Base-by-base conservation (phyloP, 208 protist genomes). In the Leishmania braziliensis region DNA sequence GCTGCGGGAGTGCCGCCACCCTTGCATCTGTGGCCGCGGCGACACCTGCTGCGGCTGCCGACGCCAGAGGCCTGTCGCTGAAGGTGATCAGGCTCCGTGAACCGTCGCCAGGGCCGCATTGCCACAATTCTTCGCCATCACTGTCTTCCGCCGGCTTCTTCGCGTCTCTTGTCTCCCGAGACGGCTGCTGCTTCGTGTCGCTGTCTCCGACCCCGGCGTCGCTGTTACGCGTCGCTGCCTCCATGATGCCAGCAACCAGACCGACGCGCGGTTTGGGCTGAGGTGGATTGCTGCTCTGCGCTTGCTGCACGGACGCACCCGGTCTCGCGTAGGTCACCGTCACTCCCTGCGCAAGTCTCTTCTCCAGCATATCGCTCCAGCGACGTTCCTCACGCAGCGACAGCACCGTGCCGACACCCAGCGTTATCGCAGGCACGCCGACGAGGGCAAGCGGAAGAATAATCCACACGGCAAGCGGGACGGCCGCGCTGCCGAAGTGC, bases 331-430 rank as follows among this genome's bases (percentile, higher is more conserved):
- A 83, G 51, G 68, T 78, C 5, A 68, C 75, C 23, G 80, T 82
- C 39, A 91, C 82, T 14, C 68, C 46, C 50, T 82, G 72, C 62
- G 87, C 76, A 33, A 93, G 76, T n/a, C 91, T 86, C 39, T 75
- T 75, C 50, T 88, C 86, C 68, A 93, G 77, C 60, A 89, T 77
- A 51, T 94, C 81, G 43, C 77, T 78, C 80, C 90, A 88, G 62
- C 87, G 70, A 43, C 87, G 86, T 43, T 94, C 89, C n/a, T 85
- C 83, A 12, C 79, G 89, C 71, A 94, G 87, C 48, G 90, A 92
- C 9, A 86, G 70, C 20, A 90, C 77, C 70, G 86, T 86, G 29
- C 86, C 90, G 4, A 91, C 56, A 5, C 92, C 73, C 26, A 95
- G 79, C 53, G 87, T 82, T n/a, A 87, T 20, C 0, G 92, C 9